Evolutionary conservation across 2,329 filamentous ascomycete species (phyloP), one percentile per base, ranked within the genome.

Genomic region (Davidsoniella neocaledoniae): DNA sequence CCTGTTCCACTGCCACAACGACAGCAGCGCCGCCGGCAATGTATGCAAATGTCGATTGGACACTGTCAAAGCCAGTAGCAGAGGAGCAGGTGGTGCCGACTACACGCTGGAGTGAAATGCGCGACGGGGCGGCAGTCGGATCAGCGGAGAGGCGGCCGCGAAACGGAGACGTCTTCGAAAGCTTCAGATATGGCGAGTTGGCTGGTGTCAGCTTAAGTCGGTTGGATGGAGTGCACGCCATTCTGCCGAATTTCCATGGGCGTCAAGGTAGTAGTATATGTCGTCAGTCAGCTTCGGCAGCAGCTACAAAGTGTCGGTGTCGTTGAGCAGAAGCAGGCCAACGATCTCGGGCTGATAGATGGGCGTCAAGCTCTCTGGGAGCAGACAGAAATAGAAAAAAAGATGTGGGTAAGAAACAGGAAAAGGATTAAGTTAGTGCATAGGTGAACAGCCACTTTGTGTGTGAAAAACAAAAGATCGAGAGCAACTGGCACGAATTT

Each of bases 21-120:
- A 98, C 86, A n/a, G 86, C 90, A 41, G 90, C 86, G 8, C 87
- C 91, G 50, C 91, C 91, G 7, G 91, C 90, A 55, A 87, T 88
- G 62, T 94, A 91, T 50, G 87, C 87, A 64, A 96, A 94, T 46
- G 74, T 81, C 10, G 80, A 76, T 39, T 81, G 70, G 53, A 90
- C 78, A 55, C 77, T 80, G 61, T 93, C 87, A 64, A 98, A 94
- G 55, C 85, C 86, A 61, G 83, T 88, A 39, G 86, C 81, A 4
- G 83, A 84, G 56, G 72, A 77, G 55, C 86, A 90, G 6, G 90
- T 96, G 21, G 88, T 94, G 43, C 91, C 91, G 59, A 96, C 83
- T 51, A 96, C 86, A 55, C 86, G 79, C 62, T 81, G 81, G 54
- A 95, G 70, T 38, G 81, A 81, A 42, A 95, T 71, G 39, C 74